Evolutionary conservation across 2,329 filamentous ascomycete species (phyloP).

Genomic region (Didymella keratinophila): DNA sequence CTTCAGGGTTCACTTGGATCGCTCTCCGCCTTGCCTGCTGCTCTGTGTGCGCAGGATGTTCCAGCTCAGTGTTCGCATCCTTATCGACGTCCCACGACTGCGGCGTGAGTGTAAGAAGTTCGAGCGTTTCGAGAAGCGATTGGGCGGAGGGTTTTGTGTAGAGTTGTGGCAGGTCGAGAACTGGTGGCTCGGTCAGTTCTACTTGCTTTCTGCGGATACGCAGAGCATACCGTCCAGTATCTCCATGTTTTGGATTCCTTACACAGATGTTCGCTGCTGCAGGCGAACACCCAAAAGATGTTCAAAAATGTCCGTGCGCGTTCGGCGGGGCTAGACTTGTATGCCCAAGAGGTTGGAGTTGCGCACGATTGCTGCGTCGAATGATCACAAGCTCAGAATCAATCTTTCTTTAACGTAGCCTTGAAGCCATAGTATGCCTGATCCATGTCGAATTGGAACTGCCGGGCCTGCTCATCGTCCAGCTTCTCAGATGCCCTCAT

Average conservation of each 20-base stretch:
- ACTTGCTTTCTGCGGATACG: neutral
- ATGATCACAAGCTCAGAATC: conserved; percentile 10
- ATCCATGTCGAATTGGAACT: conserved; percentile 92
- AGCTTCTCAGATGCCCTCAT: conserved; percentile 96
- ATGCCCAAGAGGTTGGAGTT: neutral
- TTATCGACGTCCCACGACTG: conserved; percentile 68
- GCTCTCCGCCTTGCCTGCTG: conserved; percentile 2
- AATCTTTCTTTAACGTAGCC: conserved; percentile 66
- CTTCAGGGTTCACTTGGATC: conserved; percentile 51
- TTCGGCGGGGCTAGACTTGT: conserved; percentile 23
- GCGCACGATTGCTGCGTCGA: neutral
- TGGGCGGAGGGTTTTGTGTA: conserved; percentile 76
- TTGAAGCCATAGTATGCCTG: conserved; percentile 96
- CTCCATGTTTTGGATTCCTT: conserved; percentile 32
- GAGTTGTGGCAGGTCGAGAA: conserved; percentile 81
- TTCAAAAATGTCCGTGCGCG: conserved; percentile 28
- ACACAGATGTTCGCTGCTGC: neutral
- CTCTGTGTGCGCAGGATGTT: conserved; percentile 46
- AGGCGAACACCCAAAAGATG: conserved; percentile 19
- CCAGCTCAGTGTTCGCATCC: conserved; percentile 44
- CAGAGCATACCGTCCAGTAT: conserved; percentile 38
- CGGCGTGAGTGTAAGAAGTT: conserved; percentile 70
- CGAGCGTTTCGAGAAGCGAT: conserved; percentile 71
- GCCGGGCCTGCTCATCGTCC: conserved; percentile 83
- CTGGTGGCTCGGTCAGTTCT: conserved; percentile 50